Evolutionary conservation across 2,329 filamentous ascomycete genomes (phyloP).

Genomic region (Aureobasidium melanogenum): DNA sequence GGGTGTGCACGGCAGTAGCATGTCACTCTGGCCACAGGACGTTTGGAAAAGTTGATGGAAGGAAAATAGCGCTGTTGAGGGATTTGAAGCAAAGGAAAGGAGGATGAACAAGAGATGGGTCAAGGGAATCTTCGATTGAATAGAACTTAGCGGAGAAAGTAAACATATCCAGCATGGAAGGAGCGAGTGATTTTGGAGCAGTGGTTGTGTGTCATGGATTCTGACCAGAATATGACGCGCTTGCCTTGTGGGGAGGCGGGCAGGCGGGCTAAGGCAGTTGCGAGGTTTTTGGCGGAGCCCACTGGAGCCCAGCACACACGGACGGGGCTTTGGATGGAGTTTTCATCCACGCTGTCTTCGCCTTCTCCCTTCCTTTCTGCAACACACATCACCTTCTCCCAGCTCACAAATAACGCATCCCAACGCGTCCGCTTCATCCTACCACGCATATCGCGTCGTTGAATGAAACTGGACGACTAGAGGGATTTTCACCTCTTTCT

Average conservation of each 20-base stretch:
- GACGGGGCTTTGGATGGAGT: background rate
- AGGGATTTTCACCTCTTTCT: conserved; percentile 20
- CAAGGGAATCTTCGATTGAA: background rate
- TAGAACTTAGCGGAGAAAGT: background rate
- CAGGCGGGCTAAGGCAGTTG: too few species aligned
- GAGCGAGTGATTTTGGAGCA: background rate
- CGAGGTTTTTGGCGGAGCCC: background rate
- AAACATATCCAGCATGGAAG: background rate
- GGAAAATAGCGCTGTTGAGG: background rate
- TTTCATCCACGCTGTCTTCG: background rate
- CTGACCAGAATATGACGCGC: background rate
- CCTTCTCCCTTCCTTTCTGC: background rate
- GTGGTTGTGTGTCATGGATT: background rate
- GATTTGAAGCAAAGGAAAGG: background rate
- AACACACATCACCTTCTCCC: background rate
- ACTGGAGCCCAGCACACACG: background rate
- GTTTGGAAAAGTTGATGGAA: background rate
- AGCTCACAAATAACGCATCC: background rate
- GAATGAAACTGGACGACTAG: background rate
- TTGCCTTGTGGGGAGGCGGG: too few species aligned
- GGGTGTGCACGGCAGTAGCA: background rate
- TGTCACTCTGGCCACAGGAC: background rate
- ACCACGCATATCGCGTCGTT: background rate
- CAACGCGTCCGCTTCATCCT: background rate
- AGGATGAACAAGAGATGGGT: background rate